Base-by-base conservation (phyloP, 495 filamentous ascomycete genomes). In the Annulohypoxylon moriforme region DNA sequence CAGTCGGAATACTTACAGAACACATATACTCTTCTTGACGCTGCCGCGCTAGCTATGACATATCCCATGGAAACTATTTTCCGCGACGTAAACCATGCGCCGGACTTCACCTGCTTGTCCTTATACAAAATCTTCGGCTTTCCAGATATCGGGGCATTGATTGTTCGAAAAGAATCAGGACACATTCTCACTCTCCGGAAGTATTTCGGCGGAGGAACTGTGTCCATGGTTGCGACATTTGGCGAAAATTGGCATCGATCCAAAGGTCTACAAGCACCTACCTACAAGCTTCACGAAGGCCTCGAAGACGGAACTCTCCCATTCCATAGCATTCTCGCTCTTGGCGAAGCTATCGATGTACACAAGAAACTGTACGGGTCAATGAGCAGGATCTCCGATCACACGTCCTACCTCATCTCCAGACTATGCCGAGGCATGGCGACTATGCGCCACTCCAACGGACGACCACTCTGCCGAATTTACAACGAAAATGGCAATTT, bases 91-190 rank as follows among this genome's bases (percentile, higher is more conserved):
- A 80, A 82, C 9, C 78, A 75, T 16, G 89, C 91, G 9, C 91
- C 92, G 0, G 92, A 95, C 71, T 94, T 94, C 67, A 88, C 84
- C 6, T 88, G 86, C 36, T 65, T 94, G 22, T 92, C 89, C 8
- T 88, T 94, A 74, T 94, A 94, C 78, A 95, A 95, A 78, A 91
- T 94, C 58, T 94, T 94, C 75, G 92, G 92, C 13, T 92, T 92
- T 63, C 92, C 92, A 0, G 89, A 94, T 61, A 83, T 95, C 14
- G 92, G 92, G 1, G 92, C 86, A 4, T 77, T 94, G 22, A 85
- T 93, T 38, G 85, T 94, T 11, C 86, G 90, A 25, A 89, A 85
- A 70, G 81, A 83, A 18, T 88, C 89, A 20, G 88, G 86, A 1
- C 83, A 88, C 47, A 85, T 92, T 38, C 83, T 94, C 9, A 79